Evolutionary conservation across 116 monocot species (phyloP).

Genomic region (Papilionanthe hybrid): DNA sequence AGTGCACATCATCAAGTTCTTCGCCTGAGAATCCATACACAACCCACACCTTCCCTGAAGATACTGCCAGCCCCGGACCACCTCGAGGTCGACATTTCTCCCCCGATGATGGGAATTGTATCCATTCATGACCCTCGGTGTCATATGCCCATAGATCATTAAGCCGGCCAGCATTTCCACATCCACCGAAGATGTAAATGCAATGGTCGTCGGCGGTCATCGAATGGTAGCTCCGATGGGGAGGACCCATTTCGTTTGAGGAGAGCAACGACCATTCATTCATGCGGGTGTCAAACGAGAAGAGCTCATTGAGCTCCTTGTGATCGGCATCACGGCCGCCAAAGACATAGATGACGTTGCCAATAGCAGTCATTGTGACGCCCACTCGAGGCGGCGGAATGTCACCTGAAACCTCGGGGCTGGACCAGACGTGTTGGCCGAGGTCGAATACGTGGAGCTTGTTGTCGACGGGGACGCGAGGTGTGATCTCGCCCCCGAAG

Average conservation of each 20-base stretch:
- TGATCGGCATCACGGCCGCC: slow-evolving; percentile 85
- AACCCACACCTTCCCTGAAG: slow-evolving; percentile 74
- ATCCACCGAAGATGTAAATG: slow-evolving; percentile 77
- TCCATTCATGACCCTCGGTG: slow-evolving; percentile 32
- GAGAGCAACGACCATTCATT: slow-evolving; percentile 62
- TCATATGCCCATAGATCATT: slow-evolving; percentile 88
- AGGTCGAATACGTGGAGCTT: slow-evolving; percentile 77
- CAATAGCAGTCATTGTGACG: slow-evolving; percentile 70
- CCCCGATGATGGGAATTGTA: slow-evolving; percentile 46
- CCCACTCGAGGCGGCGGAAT: slow-evolving; percentile 78
- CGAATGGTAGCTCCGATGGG: slow-evolving; percentile 92
- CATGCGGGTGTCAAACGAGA: slow-evolving; percentile 63
- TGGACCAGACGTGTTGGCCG: slow-evolving; percentile 48
- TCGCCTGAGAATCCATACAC: slow-evolving; percentile 76
- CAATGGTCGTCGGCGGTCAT: slow-evolving; percentile 48
- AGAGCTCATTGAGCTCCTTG: slow-evolving; percentile 85
- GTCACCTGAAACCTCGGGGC: slow-evolving; percentile 39
- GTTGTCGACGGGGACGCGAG: slow-evolving; percentile 87
- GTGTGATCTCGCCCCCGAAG: slow-evolving; percentile 86
- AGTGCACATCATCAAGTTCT: slow-evolving; percentile 78
- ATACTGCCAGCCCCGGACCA: slow-evolving; percentile 51
- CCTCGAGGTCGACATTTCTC: slow-evolving; percentile 49
- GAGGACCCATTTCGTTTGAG: slow-evolving; percentile 53
- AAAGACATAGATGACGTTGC: slow-evolving; percentile 62
- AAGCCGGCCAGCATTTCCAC: slow-evolving; percentile 65